These are phyloP conservation scores for Talaromyces amestolkiae DNA, from an alignment of 2,329 filamentous ascomycete species.

Conservation along the genomic window DNA sequence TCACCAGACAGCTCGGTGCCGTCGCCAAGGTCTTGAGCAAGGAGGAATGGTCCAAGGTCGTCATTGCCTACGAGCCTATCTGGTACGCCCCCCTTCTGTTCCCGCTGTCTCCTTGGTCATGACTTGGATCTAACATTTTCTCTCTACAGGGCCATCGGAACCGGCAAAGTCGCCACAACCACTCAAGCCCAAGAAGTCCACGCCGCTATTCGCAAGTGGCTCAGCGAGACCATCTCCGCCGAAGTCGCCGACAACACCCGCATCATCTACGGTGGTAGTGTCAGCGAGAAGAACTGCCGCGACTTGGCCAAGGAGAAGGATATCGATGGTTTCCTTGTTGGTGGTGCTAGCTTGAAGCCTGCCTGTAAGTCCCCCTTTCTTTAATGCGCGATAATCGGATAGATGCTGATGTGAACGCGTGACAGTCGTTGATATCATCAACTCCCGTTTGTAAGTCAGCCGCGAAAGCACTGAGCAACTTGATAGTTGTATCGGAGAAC, in stretches of 20 bases:
- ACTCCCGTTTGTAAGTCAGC: constrained; percentile 51
- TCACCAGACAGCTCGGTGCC: constrained; percentile 76
- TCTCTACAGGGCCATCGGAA: constrained; percentile 65
- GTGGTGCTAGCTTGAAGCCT: constrained; percentile 94
- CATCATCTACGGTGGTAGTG: constrained; percentile 94
- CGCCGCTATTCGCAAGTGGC: constrained; percentile 85
- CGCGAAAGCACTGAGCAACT: neutral
- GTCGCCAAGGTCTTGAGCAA: constrained; percentile 65
- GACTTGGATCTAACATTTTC: constrained; percentile 1
- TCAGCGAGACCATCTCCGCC: constrained; percentile 69
- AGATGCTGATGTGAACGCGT: neutral
- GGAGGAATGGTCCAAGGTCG: constrained; percentile 88
- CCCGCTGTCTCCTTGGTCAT: neutral
- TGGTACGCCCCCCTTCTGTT: constrained; percentile 61
- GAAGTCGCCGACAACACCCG: constrained; percentile 81
- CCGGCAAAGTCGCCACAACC: constrained; percentile 85
- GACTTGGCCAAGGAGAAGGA: constrained; percentile 89
- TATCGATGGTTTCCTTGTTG: constrained; percentile 97
- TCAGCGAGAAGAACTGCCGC: constrained; percentile 96
- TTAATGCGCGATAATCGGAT: neutral
- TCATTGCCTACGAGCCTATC: constrained; percentile 98
- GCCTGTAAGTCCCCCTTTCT: constrained; percentile 63
- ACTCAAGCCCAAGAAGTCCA: constrained; percentile 93
- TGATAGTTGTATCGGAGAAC: neutral
- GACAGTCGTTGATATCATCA: constrained; percentile 66